Conservation (phyloP, 164 flowering plant species). For the Magnolia kwangsiensis region DNA sequence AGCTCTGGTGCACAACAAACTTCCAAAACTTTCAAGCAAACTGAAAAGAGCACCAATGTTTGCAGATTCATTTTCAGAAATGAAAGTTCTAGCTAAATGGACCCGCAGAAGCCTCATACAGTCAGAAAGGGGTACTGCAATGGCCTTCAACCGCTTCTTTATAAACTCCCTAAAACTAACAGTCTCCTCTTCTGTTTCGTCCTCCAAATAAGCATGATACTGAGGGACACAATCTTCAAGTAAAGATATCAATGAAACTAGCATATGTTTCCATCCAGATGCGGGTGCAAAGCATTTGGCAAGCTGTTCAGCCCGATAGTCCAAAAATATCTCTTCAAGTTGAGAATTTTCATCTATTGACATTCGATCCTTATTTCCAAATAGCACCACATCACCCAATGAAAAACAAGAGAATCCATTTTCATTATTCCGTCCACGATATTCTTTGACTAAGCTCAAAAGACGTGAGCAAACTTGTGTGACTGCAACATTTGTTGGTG, state of each 20-base stretch:
- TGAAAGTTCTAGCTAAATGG: conserved; percentile 1
- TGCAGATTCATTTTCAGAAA: not conserved
- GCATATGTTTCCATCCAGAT: conserved; percentile 39
- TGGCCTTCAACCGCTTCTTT: not conserved
- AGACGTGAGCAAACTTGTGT: not conserved
- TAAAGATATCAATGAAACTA: conserved; percentile 36
- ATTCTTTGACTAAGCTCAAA: not conserved
- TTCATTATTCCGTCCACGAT: not conserved
- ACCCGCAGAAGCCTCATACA: not conserved
- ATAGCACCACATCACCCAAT: conserved; percentile 1
- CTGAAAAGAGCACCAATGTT: not conserved
- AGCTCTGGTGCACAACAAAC: not conserved
- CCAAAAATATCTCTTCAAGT: conserved; percentile 5
- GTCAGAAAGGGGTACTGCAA: not conserved
- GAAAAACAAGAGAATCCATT: not conserved
- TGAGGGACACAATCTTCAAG: conserved; percentile 44
- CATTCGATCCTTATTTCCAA: not conserved
- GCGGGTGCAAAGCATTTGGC: conserved; percentile 33
- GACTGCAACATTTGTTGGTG: conserved; percentile 12
- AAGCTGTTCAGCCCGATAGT: conserved; percentile 23
- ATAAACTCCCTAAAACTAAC: conserved; percentile 1
- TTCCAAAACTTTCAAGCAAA: not conserved
- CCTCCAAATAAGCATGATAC: conserved; percentile 35
- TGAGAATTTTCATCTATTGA: not conserved
- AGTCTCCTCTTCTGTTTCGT: conserved; percentile 15